Base-by-base conservation (phyloP, 148 eudicot species). In the Cornus suecica region DNA sequence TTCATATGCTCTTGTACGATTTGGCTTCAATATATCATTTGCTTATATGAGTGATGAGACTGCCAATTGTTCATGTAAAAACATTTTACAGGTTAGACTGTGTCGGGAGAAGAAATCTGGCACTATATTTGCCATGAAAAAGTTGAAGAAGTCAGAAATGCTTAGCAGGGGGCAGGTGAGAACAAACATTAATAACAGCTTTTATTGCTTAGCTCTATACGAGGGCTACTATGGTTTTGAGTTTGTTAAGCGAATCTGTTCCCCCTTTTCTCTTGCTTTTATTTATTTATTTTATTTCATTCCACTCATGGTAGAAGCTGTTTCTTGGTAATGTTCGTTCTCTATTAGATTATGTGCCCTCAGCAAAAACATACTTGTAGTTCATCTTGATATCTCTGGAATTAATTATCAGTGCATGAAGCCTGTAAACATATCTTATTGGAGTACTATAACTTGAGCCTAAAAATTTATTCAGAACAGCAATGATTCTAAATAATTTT, bases 131-230 rank as follows among this genome's bases (percentile, higher is more conserved):
- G 94, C 90, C 14, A 89, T 89, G 95, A 91, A 91, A 70, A 91
- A 91, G 81, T 79, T 89, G 70, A 91, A 89, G 78, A 89, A 91
- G 78, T 81, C 91, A 54, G 95, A 91, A 81, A 91, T 91, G 92
- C 87, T 91, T 25, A 87, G 80, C 45, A 82, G 88, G 74, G 91
- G 91, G 71, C 95, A 91, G 95, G 91, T 91, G 72, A 79, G 80
- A 66, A 62, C 65, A 65, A 48, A 63, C 71, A 22, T 34, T 23
- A n/a, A 41, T 45, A 30, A 23, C 37, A 37, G 32, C 52, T 74
- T 34, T 14, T 29, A 48, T 18, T 52, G 14, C 62, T 69, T 32
- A n/a, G 31, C 64, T 25, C 58, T 71, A 45, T 30, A n/a, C 25
- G 61, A 32, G 58, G 22, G 13, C 60, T 56, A 10, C 32, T 34